Evolutionary conservation across 2,329 filamentous ascomycete genomes (phyloP).

Genomic region (Exophiala lecanii-corni): DNA sequence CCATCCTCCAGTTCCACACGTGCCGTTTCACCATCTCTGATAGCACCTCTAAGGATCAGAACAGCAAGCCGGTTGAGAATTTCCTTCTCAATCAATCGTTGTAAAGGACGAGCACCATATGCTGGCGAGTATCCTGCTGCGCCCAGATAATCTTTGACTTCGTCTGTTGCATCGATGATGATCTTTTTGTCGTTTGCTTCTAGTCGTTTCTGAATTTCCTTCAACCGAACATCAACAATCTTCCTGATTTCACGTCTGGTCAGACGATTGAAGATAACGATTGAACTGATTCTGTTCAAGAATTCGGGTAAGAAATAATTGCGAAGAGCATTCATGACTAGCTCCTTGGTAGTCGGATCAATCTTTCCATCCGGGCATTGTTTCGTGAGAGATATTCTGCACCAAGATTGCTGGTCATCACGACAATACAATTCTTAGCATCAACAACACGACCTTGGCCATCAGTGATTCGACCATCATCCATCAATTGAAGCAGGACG

Average conservation of each 20-base stretch:
- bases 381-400: slow-evolving; percentile 87
- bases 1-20: slow-evolving; percentile 73
- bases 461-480: slow-evolving; percentile 96
- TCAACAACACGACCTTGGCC: slow-evolving; percentile 94
- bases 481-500: slow-evolving; percentile 98
- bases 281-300: slow-evolving; percentile 93
- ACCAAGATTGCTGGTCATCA: slow-evolving; percentile 97
- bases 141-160: slow-evolving; percentile 90
- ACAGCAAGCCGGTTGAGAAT: slow-evolving; percentile 91
- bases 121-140: slow-evolving; percentile 88
- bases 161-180: slow-evolving; percentile 71
- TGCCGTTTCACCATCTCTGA: slow-evolving; percentile 81
- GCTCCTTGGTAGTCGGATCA: slow-evolving; percentile 75
- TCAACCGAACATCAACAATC: slow-evolving; percentile 87
- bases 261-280: slow-evolving; percentile 97
- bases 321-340: slow-evolving; percentile 85
- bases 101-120: slow-evolving; percentile 86
- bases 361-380: slow-evolving; percentile 76
- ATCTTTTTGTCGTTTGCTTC: slow-evolving; percentile 79
- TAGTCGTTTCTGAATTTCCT: slow-evolving; percentile 90
- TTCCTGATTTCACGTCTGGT: slow-evolving; percentile 83
- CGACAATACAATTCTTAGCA: slow-evolving; percentile 96
- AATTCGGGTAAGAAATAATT: slow-evolving; percentile 98
- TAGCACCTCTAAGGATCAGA: slow-evolving; percentile 76
- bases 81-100: slow-evolving; percentile 91